These are phyloP conservation scores for Mycena kentingensis DNA, from an alignment of 768 basidiomycete genomes.

Conservation along the genomic window DNA sequence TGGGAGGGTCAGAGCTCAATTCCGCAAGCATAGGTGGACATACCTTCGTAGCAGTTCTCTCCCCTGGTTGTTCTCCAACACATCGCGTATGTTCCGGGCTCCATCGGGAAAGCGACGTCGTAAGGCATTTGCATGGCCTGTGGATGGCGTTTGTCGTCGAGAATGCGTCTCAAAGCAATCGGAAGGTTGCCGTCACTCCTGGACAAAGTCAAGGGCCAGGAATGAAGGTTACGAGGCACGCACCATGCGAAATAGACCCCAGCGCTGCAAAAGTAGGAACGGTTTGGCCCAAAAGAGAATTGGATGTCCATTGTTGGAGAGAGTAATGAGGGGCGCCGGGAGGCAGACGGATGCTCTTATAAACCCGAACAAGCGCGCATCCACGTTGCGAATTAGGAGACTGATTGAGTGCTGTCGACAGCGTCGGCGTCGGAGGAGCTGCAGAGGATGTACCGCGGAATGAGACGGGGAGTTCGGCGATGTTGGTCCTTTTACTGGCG, in stretches of 20 bases:
- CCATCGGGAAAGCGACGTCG: slow-evolving; percentile 12
- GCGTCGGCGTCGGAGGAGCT: neutral
- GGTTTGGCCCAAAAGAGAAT: slow-evolving; percentile 6
- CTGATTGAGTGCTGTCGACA: slow-evolving; percentile 2
- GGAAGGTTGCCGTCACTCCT: neutral
- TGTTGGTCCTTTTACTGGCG: no score
- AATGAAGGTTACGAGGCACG: neutral
- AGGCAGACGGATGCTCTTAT: neutral
- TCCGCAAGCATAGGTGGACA: neutral
- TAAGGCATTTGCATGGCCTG: neutral
- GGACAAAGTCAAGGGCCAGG: neutral
- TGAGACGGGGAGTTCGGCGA: neutral
- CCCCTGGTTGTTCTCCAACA: slow-evolving; percentile 9
- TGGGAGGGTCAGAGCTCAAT: neutral
- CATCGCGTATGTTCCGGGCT: neutral
- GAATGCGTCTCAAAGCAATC: neutral
- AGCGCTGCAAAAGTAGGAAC: slow-evolving; percentile 11
- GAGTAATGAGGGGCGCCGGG: no score
- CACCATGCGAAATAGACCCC: slow-evolving; percentile 4
- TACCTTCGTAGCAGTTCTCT: slow-evolving; percentile 9
- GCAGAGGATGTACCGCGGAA: no score
- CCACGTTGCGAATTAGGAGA: neutral
- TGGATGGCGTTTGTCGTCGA: neutral
- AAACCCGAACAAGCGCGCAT: neutral
- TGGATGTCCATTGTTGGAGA: slow-evolving; percentile 26